Percentiles rank a stretch among this genome's conserved stretches.
Conservation (phyloP, 2,329 filamentous ascomycete species). For the Metarhizium brunneum region DNA sequence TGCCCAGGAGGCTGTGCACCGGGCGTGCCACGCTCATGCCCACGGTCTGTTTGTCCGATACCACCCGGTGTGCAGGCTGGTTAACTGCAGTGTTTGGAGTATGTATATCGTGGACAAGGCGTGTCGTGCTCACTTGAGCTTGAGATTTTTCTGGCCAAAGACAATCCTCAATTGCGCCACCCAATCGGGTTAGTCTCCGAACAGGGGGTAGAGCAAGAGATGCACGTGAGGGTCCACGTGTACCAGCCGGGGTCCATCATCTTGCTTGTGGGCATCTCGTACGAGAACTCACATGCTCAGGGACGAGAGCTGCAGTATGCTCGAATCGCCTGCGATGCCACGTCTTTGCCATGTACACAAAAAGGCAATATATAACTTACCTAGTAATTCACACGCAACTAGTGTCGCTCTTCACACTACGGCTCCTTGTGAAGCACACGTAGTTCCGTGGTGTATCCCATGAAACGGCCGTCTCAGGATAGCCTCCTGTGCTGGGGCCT, state of each 20-base stretch:
- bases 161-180: constrained; percentile 5
- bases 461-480: constrained; percentile 11
- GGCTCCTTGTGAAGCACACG: neutral
- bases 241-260: too few relatives aligned
- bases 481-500: constrained; percentile 6
- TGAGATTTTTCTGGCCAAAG: constrained; percentile 22
- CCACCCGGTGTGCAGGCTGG: neutral
- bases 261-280: too few relatives aligned
- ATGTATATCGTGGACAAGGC: neutral
- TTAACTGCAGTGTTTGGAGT: neutral
- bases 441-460: neutral
- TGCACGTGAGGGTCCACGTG: neutral
- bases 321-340: too few relatives aligned
- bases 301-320: too few relatives aligned
- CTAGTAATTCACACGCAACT: too few relatives aligned
- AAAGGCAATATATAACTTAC: too few relatives aligned
- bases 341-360: too few relatives aligned
- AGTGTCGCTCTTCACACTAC: neutral
- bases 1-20: constrained; percentile 43
- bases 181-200: constrained; percentile 5
- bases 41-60: constrained; percentile 11
- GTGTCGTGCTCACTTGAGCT: constrained; percentile 14
- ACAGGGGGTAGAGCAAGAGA: neutral
- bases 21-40: constrained; percentile 48
- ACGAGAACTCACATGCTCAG: too few relatives aligned